phyloP scores from a whole-genome alignment of 129 eudicot species.

The Lactuca sativa region DNA sequence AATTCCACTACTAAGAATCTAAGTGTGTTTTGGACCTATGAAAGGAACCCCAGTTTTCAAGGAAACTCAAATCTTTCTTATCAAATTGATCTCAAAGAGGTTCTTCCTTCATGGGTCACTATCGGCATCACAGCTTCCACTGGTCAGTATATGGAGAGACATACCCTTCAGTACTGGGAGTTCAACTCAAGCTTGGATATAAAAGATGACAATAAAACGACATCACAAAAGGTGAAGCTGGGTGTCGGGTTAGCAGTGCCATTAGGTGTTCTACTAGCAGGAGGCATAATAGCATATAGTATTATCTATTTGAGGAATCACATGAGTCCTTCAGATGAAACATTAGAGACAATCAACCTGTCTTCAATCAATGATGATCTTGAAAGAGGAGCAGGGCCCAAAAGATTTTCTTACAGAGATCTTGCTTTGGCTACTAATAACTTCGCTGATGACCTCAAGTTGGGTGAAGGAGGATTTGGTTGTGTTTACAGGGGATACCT shows the following conservation, averaged over 20 bases:
- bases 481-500: constrained; percentile 51
- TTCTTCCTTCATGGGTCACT: constrained; percentile 40
- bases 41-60: constrained; percentile 26
- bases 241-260: constrained; percentile 27
- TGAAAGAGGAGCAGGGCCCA: constrained; percentile 55
- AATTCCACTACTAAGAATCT: constrained; percentile 43
- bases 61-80: constrained; percentile 34
- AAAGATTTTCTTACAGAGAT: constrained; percentile 41
- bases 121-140: constrained; percentile 55
- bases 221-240: constrained; percentile 13
- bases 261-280: constrained; percentile 15
- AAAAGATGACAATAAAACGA: neutral
- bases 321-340: constrained; percentile 1
- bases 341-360: constrained; percentile 11
- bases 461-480: constrained; percentile 70
- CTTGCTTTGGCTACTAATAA: constrained; percentile 47
- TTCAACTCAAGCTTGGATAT: constrained; percentile 39
- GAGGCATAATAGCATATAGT: constrained; percentile 5
- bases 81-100: constrained; percentile 35
- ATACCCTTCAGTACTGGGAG: constrained; percentile 39
- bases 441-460: constrained; percentile 41
- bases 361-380: constrained; percentile 42
- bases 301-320: constrained; percentile 7
- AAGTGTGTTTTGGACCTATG: constrained; percentile 40
- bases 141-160: constrained; percentile 37